Conservation (phyloP, 2,329 filamentous ascomycete genomes). For the Talaromyces piceae region DNA sequence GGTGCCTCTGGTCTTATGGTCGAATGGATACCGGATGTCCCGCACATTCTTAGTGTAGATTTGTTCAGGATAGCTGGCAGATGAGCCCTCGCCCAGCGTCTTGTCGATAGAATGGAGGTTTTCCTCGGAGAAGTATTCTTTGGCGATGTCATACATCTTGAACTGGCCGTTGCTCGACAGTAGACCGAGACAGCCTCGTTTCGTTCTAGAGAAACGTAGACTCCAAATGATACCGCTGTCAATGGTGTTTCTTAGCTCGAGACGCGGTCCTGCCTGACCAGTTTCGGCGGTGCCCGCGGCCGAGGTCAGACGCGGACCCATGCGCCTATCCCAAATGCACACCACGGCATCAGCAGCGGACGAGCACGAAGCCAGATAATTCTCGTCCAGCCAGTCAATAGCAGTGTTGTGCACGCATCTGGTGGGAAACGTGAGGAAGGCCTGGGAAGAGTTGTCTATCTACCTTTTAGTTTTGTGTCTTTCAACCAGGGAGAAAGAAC, state of each 20-base stretch:
- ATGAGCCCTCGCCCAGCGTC: slow-evolving; percentile 33
- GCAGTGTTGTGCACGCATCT: slow-evolving; percentile 57
- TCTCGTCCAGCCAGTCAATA: slow-evolving; percentile 57
- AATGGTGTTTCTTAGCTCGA: slow-evolving; percentile 52
- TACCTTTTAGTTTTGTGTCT: too few species aligned
- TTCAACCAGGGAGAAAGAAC: too few species aligned
- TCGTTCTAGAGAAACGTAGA: slow-evolving; percentile 53
- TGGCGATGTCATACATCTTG: slow-evolving; percentile 48
- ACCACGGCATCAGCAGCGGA: slow-evolving; percentile 51
- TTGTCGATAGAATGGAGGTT: slow-evolving; percentile 32
- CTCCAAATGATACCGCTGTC: slow-evolving; percentile 54
- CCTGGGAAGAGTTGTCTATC: slow-evolving; percentile 30
- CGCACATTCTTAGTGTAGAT: slow-evolving; percentile 41
- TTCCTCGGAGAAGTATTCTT: slow-evolving; percentile 40
- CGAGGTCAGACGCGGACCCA: slow-evolving; percentile 32
- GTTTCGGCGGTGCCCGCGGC: slow-evolving; percentile 28
- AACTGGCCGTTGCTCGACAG: slow-evolving; percentile 54
- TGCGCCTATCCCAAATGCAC: slow-evolving; percentile 56
- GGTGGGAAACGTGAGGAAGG: slow-evolving; percentile 45
- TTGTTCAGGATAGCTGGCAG: slow-evolving; percentile 34
- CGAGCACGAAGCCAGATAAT: slow-evolving; percentile 55
- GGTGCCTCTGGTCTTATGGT: slow-evolving; percentile 37
- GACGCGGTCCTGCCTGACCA: slow-evolving; percentile 41
- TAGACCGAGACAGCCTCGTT: slow-evolving; percentile 51
- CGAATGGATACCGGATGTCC: slow-evolving; percentile 39